Conservation (phyloP, 225 moss, liverwort and hornwort genomes). For the Ulota crispa region DNA sequence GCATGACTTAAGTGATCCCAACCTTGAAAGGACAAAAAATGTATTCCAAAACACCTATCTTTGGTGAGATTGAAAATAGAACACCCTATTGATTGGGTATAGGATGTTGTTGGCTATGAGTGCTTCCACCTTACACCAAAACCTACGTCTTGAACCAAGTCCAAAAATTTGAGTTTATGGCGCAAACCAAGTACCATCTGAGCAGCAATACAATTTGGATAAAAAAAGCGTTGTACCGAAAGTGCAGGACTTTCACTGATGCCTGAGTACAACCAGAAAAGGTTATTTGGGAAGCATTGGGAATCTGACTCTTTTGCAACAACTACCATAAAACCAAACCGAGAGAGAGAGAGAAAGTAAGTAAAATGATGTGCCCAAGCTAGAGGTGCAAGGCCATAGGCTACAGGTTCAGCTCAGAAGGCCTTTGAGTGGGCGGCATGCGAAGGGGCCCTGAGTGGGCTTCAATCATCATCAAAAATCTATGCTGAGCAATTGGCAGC, state of each 20-base stretch:
- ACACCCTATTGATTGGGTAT: no score
- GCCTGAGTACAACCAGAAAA: not conserved
- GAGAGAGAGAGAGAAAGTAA: not conserved
- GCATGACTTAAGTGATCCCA: no score
- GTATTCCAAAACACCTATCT: no score
- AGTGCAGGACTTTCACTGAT: not conserved
- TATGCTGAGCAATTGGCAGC: not conserved
- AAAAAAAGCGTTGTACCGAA: fast-evolving
- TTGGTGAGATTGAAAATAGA: no score
- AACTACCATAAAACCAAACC: not conserved
- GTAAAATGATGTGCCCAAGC: not conserved
- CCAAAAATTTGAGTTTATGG: no score
- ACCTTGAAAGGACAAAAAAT: no score
- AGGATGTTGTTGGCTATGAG: no score
- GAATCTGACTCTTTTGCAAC: not conserved
- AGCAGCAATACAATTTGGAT: not conserved
- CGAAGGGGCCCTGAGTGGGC: no score
- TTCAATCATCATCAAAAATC: conserved; percentile 15
- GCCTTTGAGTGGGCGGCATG: not conserved
- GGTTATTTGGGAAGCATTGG: not conserved
- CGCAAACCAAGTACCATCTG: not conserved
- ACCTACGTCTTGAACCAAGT: no score
- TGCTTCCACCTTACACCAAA: no score
- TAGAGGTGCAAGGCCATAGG: not conserved
- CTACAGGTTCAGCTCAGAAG: not conserved